Base-by-base conservation (phyloP, 768 basidiomycete species). In the Phylloporus rhodoxanthus region DNA sequence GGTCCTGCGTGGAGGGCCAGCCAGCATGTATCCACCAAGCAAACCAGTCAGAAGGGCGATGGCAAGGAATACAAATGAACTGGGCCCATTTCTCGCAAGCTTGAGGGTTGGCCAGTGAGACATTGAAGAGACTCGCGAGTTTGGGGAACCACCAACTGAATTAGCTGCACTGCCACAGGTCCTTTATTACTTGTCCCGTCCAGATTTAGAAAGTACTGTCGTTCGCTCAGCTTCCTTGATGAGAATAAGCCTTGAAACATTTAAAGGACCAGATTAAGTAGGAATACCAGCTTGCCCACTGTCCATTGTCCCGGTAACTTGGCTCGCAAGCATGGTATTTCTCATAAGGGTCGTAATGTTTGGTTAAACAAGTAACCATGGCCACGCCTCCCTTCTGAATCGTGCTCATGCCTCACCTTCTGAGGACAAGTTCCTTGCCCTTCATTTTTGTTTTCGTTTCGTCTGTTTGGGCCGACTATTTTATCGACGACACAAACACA, bases 21-120 rank as follows among this genome's bases (percentile, higher is more conserved):
- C 45, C 17, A 66, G 43, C 28, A 58, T 45, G 43, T 67, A 61
- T 43, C 63, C 64, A 10, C 63, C 60, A 13, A 66, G 42, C 17
- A 66, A 32, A 11, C 65, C 64, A 1, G 52, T 54, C 20, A 67
- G 21, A 21, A 66, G 54, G 1, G 63, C 48, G 28, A 55, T 30
- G 33, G 57, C 63, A 28, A 66, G 42, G 26, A 65, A 29, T 11
- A 43, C 20, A 25, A 57, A 40, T 3, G 58, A 57, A 2, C 39
- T 9, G 14, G 50, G 49, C 4, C 54, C 54, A 54, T 50, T 60
- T 45, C 56, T 55, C 2, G 45, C 21, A 11, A 65, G 23, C n/a
- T 52, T 52, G 15, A 51, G 47, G 30, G 60, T 50, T 19, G 49
- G 9, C 55, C 57, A 54, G 36, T 32, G 53, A 0, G 47, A 36